These are phyloP conservation scores for Phytophthora brassicae DNA, from an alignment of 352 stramenopile species.

Conservation along the genomic window DNA sequence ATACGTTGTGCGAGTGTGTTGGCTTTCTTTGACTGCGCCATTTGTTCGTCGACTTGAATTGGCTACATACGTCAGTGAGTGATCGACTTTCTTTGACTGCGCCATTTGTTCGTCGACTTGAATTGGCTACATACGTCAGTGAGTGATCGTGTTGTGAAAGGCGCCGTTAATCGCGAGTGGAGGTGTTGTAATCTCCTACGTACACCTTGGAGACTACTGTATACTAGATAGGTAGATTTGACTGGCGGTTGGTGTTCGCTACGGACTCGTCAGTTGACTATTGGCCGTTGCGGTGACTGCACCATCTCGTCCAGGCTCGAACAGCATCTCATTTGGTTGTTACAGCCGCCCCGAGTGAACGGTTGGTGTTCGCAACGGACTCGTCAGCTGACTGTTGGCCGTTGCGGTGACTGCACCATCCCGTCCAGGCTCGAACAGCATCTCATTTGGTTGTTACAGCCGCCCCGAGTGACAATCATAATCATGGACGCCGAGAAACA, in stretches of 20 bases:
- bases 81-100: conserved; percentile 12
- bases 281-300: not conserved
- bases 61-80: conserved; percentile 12
- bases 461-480: conserved; percentile 13
- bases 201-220: no score
- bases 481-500: conserved; percentile 19
- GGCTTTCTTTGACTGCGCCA: conserved; percentile 15
- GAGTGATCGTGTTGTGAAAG: no score
- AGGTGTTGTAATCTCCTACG: no score
- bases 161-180: no score
- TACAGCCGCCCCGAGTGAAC: conserved; percentile 11
- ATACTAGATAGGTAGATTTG: no score
- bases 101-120: conserved; percentile 14
- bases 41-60: conserved; percentile 15
- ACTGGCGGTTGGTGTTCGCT: not conserved
- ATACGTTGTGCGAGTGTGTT: conserved; percentile 10
- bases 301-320: not conserved
- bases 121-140: conserved; percentile 16
- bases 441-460: not conserved
- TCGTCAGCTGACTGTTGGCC: no score
- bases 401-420: not conserved
- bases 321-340: not conserved
- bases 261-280: no score
- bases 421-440: not conserved
- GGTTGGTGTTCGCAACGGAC: not conserved